phyloP scores from a whole-genome alignment of 768 basidiomycete species.

The Leccinum olivaceopallidum region DNA sequence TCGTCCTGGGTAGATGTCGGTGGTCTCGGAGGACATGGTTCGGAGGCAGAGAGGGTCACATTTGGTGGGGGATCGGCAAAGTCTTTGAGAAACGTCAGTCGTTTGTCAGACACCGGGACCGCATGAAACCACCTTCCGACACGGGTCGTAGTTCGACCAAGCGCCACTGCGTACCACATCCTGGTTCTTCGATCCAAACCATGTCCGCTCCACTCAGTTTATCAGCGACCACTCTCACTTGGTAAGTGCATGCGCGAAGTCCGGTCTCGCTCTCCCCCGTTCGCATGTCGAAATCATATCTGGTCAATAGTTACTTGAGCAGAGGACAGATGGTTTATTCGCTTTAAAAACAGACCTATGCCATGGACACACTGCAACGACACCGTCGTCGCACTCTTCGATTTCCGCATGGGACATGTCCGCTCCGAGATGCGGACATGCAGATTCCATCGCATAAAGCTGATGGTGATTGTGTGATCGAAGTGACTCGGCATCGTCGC shows the following conservation, averaged over 20 bases:
- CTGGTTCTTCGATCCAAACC: conserved; percentile 52
- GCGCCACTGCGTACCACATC: conserved; percentile 35
- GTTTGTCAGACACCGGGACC: background rate
- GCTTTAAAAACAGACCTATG: conserved; percentile 47
- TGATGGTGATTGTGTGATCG: background rate
- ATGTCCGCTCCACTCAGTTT: conserved; percentile 34
- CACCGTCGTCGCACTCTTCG: background rate
- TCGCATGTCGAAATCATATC: conserved; percentile 55
- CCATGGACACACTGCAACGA: conserved; percentile 39
- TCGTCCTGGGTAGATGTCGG: background rate
- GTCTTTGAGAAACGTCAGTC: conserved; percentile 33
- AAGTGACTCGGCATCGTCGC: background rate
- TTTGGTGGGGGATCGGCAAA: conserved; percentile 67
- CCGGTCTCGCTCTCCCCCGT: conserved; percentile 57
- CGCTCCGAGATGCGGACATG: background rate
- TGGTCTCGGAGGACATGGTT: background rate
- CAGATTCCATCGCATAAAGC: conserved; percentile 1
- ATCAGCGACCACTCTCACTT: conserved; percentile 19
- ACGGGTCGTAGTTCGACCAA: conserved; percentile 56
- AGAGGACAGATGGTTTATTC: background rate
- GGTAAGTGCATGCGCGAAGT: conserved; percentile 51
- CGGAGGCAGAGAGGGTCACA: background rate
- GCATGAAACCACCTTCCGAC: conserved; percentile 46
- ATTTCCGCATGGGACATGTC: conserved; percentile 2
- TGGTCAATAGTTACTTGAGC: conserved; percentile 19